Evolutionary conservation across 306 rosid genomes (phyloP), one percentile per base, ranked within the genome.

Genomic region (Casuarina glauca): DNA sequence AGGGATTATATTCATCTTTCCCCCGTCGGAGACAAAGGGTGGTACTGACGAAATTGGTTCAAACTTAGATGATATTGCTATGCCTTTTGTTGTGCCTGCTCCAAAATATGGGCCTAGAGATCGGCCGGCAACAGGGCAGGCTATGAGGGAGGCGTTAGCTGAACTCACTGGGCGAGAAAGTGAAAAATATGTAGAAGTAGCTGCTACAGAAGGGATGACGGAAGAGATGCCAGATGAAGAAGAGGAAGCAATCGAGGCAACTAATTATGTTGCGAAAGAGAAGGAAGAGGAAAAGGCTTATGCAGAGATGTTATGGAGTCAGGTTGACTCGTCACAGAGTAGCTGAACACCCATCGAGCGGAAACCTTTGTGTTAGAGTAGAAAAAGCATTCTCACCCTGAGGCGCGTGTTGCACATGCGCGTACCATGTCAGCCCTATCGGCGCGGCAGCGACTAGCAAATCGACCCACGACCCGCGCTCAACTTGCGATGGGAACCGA

Each of bases 71-170:
- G 92, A 83, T 83, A 82, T 92, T 78, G 76, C 83, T 83, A 80
- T 90, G 74, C 97, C 97, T 36, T 90, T 82, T 78, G 90, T 92
- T 78, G 89, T 86, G 80, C 97, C 97, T 82, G 92, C 97, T 77
- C 96, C 96, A 62, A 92, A 82, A 82, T 92, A 90, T 81, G 84
- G 88, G 57, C 81, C 70, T 73, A 81, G 78, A 66, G 97, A 92
- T 74, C 85, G 86, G 88, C 97, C 96, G 19, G 97, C 96, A 50
- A 90, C 97, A 15, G 72, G 72, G 80, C 83, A 76, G 76, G 92
- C 97, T 73, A 89, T 92, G 96, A 87, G 90, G 87, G 91, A 90
- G 83, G 97, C 46, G 45, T 80, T 90, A 86, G 80, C 84, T 50
- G 92, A 85, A 54, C 82, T 86, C 76, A 60, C 80, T 13, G 85